Base-by-base conservation (phyloP, 441 rosid genomes). In the Isatis lusitanica region DNA sequence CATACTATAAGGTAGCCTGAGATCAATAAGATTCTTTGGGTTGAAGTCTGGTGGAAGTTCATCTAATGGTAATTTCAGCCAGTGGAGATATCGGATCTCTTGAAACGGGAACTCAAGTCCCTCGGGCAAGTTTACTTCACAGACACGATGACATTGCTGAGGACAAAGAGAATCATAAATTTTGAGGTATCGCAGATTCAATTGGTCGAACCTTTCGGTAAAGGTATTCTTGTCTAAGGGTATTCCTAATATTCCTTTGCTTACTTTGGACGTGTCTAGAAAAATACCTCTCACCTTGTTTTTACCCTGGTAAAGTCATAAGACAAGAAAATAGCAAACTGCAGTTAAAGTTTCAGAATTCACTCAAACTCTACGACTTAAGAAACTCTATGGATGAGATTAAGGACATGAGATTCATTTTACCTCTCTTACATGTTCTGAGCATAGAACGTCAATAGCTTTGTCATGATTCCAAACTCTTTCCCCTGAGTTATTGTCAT, bases 121-220 rank as follows among this genome's bases (percentile, higher is more conserved):
- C 3, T 36, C 46, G 5, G 71, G 60, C 15, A 66, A 64, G 56
- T 47, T 31, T 5, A 64, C 55, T 16, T 64, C 47, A 44, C 53
- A 7, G 53, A 44, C 51, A 28, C 1, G n/a, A 8, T 43, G 24
- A 26, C 73, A 69, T 10, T 69, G 18, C 26, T 35, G 50, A 30
- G 43, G 61, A 50, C 75, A 62, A 28, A 24, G 31, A 51, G 75
- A 71, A 52, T 60, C 35, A 50, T 47, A 48, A 12, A 71, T n/a
- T 48, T 51, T 71, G 40, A 71, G 68, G 24, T 60, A 62, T 16
- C 68, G 67, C 42, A 71, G 69, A n/a, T 3, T 47, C 40, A 0
- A 26, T 5, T n/a, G 9, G 59, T 50, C 26, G 47, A 66, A 66
- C 68, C 0, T 71, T 39, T 71, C n/a, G 35, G 12, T 0, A 50